These are phyloP conservation scores for Chondrus crispus DNA, from an alignment of 23 red algal genomes.

Conservation along the genomic window DNA sequence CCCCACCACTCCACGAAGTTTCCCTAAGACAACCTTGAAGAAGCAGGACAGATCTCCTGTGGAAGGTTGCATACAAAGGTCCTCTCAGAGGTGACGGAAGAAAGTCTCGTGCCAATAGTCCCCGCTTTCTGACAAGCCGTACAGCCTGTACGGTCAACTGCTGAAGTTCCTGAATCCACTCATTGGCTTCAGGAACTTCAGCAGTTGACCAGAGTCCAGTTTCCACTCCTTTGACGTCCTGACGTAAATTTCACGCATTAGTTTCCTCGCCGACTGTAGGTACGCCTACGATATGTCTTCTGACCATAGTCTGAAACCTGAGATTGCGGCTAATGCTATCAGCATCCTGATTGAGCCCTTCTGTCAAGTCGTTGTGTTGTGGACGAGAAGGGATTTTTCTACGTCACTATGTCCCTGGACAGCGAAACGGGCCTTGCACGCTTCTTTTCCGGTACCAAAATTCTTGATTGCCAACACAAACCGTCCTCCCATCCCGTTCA, in stretches of 20 bases:
- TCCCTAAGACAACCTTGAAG: neutral
- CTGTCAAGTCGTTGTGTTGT: neutral
- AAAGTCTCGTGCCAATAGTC: conserved; percentile 14
- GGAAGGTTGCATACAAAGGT: neutral
- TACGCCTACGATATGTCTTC: neutral
- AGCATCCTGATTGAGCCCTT: neutral
- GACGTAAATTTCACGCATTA: conserved; percentile 3
- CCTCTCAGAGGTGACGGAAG: neutral
- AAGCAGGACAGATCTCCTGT: neutral
- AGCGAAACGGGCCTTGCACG: neutral
- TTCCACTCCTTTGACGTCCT: neutral
- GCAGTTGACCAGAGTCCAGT: neutral
- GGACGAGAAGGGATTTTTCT: neutral
- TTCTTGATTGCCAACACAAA: neutral
- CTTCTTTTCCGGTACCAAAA: neutral
- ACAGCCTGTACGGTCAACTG: too few relatives aligned
- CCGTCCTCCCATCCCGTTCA: neutral
- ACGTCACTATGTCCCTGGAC: neutral
- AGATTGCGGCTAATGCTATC: neutral
- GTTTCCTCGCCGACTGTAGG: neutral
- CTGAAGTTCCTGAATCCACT: neutral
- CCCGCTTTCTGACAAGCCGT: too few relatives aligned
- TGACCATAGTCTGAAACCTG: neutral
- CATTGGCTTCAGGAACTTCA: neutral
- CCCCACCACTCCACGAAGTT: neutral